Evolutionary conservation across 1,139 yeast species (phyloP).

Genomic region (Pichia sp.): DNA sequence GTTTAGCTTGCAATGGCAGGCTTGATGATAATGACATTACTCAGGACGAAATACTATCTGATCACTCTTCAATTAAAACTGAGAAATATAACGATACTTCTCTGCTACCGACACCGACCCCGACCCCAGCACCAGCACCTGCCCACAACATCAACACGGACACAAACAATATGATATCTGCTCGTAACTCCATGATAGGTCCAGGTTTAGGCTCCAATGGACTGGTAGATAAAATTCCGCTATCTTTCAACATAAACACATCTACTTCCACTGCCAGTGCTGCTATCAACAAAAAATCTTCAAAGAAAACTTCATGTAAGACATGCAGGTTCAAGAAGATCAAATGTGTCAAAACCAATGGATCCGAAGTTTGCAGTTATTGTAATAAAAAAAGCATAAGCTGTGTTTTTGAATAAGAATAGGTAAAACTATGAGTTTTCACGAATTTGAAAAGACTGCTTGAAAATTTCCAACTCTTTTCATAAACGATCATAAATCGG

Average conservation of each 20-base stretch:
- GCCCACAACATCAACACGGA: too few relatives aligned
- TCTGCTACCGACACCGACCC: background rate
- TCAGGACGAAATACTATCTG: background rate
- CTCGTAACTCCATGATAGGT: background rate
- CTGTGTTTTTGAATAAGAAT: constrained; percentile 6
- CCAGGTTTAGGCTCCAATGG: background rate
- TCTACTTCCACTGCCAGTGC: background rate
- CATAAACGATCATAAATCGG: too few relatives aligned
- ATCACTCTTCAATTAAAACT: background rate
- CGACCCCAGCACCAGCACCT: background rate
- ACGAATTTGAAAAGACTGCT: too few relatives aligned
- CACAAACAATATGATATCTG: background rate
- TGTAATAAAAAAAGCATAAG: constrained; percentile 21
- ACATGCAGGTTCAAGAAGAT: constrained; percentile 26
- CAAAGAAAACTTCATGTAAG: constrained; percentile 25
- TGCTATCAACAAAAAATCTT: constrained; percentile 8
- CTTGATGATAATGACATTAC: background rate
- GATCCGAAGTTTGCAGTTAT: constrained; percentile 16
- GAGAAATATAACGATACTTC: background rate
- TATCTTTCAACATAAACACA: background rate
- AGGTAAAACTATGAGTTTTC: too few relatives aligned
- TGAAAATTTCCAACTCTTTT: too few relatives aligned
- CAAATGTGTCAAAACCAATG: constrained; percentile 24
- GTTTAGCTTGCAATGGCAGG: background rate
- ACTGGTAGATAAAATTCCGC: background rate